These are phyloP conservation scores for Pseudopithomyces maydicus DNA, from an alignment of 2,329 filamentous ascomycete genomes.

Conservation along the genomic window DNA sequence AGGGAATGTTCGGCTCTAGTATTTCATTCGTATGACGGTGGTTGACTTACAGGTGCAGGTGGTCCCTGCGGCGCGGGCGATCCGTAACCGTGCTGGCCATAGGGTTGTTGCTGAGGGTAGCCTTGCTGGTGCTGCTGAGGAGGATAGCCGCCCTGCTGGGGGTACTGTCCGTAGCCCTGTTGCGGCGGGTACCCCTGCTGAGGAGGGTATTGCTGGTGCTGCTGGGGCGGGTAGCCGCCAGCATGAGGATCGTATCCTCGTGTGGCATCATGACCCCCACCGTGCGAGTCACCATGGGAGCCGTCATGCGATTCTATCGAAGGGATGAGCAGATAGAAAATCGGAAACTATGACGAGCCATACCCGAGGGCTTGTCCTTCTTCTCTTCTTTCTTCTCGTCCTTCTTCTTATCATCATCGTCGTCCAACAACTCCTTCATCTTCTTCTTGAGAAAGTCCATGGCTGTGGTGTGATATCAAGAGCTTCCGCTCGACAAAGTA, in stretches of 20 bases:
- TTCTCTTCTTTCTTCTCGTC: slow-evolving; percentile 51
- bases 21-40: not conserved
- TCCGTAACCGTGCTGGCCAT: slow-evolving; percentile 13
- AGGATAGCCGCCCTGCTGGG: slow-evolving; percentile 18
- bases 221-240: slow-evolving; percentile 21
- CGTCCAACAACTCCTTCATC: slow-evolving; percentile 51
- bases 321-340: not conserved
- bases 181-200: slow-evolving; percentile 20
- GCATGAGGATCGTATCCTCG: slow-evolving; percentile 15
- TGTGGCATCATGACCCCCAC: slow-evolving; percentile 14
- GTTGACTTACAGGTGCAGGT: slow-evolving; percentile 19
- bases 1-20: not conserved
- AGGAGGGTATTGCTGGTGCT: slow-evolving; percentile 11
- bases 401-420: slow-evolving; percentile 46
- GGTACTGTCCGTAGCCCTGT: slow-evolving; percentile 14
- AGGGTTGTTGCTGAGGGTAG: slow-evolving; percentile 26
- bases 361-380: slow-evolving; percentile 33
- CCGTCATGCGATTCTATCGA: slow-evolving; percentile 11
- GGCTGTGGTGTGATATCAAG: not conserved
- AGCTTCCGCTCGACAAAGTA: not conserved
- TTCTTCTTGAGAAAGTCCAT: slow-evolving; percentile 56
- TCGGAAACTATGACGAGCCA: not conserved
- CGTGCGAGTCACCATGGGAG: not conserved
- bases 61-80: slow-evolving; percentile 35
- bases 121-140: slow-evolving; percentile 20